These are phyloP conservation scores for Annulohypoxylon nitens DNA, from an alignment of 495 filamentous ascomycete species.

Conservation along the genomic window DNA sequence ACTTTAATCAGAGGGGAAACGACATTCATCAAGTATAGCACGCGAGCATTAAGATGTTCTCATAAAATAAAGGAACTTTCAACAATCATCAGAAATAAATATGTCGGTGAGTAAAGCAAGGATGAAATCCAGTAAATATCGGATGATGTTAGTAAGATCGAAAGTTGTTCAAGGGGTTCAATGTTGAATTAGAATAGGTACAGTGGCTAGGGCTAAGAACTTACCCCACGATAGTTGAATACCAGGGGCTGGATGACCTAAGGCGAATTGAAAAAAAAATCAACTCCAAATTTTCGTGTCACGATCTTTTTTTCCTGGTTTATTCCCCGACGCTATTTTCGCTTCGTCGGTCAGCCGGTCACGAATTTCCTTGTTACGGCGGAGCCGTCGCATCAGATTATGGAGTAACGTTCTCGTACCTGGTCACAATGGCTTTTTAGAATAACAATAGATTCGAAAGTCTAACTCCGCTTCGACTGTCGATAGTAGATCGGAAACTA, in stretches of 20 bases:
- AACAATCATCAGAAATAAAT: not conserved
- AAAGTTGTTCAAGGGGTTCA: not conserved
- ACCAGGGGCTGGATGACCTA: not conserved
- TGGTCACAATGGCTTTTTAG: not conserved
- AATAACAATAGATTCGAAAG: not conserved
- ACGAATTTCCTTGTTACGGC: not conserved
- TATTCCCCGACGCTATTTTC: conserved; percentile 3
- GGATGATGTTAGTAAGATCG: not conserved
- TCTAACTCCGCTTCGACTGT: not conserved
- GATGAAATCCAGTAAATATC: not conserved
- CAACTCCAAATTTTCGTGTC: conserved; percentile 28
- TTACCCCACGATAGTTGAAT: not conserved
- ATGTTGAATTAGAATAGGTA: not conserved
- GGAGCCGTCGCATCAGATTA: not conserved
- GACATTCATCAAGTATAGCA: not conserved
- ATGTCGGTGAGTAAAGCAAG: not conserved
- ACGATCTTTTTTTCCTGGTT: conserved; percentile 20
- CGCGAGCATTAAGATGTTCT: not conserved
- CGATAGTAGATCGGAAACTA: conserved; percentile 18
- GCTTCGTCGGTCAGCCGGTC: conserved; percentile 21
- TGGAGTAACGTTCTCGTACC: not conserved
- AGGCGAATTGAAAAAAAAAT: conserved; percentile 9
- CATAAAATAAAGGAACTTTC: not conserved
- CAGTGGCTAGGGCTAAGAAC: not conserved
- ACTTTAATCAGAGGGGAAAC: not conserved